These are phyloP conservation scores for Penicillium robsamsonii DNA, from an alignment of 495 filamentous ascomycete species.

Conservation along the genomic window DNA sequence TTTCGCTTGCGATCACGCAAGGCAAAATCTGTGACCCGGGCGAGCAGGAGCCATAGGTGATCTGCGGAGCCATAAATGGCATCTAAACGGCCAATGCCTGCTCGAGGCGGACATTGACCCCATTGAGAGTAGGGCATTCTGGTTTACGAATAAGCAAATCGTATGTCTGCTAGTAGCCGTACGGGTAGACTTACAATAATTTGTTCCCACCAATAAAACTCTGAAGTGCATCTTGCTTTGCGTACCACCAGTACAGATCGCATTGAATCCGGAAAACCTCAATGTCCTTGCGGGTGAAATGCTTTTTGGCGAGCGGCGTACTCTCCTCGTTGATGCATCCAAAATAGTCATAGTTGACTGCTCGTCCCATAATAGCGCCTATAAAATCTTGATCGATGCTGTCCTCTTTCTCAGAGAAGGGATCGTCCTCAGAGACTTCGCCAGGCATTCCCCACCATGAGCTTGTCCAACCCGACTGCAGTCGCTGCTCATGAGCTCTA, in stretches of 20 bases:
- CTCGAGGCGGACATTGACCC: constrained; percentile 82
- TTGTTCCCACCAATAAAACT: constrained; percentile 83
- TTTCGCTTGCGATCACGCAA: constrained; percentile 78
- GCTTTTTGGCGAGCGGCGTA: constrained; percentile 20
- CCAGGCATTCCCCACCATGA: constrained; percentile 13
- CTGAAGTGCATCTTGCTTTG: constrained; percentile 89
- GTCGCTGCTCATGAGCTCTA: constrained; percentile 25
- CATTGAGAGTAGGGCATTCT: constrained; percentile 79
- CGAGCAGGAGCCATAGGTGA: constrained; percentile 78
- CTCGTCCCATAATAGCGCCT: constrained; percentile 44
- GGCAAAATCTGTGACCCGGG: constrained; percentile 77
- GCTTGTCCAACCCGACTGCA: constrained; percentile 18
- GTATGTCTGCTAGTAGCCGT: neutral
- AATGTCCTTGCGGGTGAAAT: constrained; percentile 68
- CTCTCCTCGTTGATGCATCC: constrained; percentile 38
- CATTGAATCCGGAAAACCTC: constrained; percentile 75
- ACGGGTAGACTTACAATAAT: constrained; percentile 66
- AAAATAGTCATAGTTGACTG: constrained; percentile 46
- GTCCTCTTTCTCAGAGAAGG: constrained; percentile 44
- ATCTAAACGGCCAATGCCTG: constrained; percentile 71
- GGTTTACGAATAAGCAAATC: constrained; percentile 15
- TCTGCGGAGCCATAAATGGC: constrained; percentile 85
- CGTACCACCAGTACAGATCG: constrained; percentile 96
- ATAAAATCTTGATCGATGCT: constrained; percentile 44
- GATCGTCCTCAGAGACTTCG: constrained; percentile 36